phyloP scores from a whole-genome alignment of 1,139 yeast genomes.

The Hyphopichia pseudoburtonii region DNA sequence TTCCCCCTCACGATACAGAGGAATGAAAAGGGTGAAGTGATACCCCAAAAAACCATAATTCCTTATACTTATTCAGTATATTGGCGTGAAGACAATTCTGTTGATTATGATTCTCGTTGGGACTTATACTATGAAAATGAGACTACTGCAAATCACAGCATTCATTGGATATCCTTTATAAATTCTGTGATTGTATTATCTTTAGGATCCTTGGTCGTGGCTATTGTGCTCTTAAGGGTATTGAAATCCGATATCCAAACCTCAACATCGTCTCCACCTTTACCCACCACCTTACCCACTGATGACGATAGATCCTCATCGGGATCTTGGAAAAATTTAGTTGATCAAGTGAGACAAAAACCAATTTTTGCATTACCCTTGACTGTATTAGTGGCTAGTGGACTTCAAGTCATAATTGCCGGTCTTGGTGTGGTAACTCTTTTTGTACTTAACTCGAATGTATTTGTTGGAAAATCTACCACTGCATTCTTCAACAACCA shows the following conservation, averaged over 20 bases:
- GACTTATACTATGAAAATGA: slow-evolving; percentile 65
- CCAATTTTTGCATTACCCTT: slow-evolving; percentile 51
- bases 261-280: slow-evolving; percentile 18
- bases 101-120: slow-evolving; percentile 75
- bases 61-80: slow-evolving; percentile 86
- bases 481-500: slow-evolving; percentile 47
- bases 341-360: slow-evolving; percentile 52
- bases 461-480: slow-evolving; percentile 22
- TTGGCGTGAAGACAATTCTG: slow-evolving; percentile 79
- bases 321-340: slow-evolving; percentile 51
- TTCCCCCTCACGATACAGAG: slow-evolving; percentile 40
- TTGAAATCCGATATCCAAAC: slow-evolving; percentile 38
- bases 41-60: slow-evolving; percentile 32
- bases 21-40: slow-evolving; percentile 17
- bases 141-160: slow-evolving; percentile 41
- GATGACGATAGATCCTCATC: slow-evolving; percentile 11
- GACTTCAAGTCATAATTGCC: slow-evolving; percentile 69
- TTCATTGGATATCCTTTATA: slow-evolving; percentile 72
- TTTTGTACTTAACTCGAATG: slow-evolving; percentile 49
- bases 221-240: slow-evolving; percentile 58
- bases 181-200: slow-evolving; percentile 64
- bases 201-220: slow-evolving; percentile 60
- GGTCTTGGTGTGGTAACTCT: slow-evolving; percentile 59
- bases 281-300: slow-evolving; percentile 13
- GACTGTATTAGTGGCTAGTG: slow-evolving; percentile 66